Evolutionary conservation across 495 filamentous ascomycete genomes (phyloP).

Genomic region (Aspergillus cristatus): DNA sequence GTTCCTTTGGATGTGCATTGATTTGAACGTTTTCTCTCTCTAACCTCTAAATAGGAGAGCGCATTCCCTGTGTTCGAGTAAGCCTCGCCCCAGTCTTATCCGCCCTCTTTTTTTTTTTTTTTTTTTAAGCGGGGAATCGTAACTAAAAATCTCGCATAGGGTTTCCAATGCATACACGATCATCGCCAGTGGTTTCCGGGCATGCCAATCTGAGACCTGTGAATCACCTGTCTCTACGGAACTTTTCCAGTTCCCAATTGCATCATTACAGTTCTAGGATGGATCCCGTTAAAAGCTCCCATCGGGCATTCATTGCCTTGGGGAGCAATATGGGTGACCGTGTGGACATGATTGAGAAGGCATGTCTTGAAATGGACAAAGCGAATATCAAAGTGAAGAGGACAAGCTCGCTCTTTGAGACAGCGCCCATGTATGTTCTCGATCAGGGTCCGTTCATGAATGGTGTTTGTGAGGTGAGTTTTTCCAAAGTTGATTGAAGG

Average conservation of each 20-base stretch:
- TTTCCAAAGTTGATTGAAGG: not conserved
- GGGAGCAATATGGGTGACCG: slow-evolving; percentile 93
- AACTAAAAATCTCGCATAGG: slow-evolving; percentile 4
- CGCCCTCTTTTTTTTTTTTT: not conserved
- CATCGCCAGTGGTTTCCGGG: not conserved
- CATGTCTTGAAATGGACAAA: slow-evolving; percentile 64
- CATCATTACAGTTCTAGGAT: slow-evolving; percentile 16
- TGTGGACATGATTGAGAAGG: slow-evolving; percentile 69
- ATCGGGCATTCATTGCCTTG: slow-evolving; percentile 72
- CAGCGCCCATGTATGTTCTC: slow-evolving; percentile 89
- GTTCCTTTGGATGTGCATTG: slow-evolving; percentile 4
- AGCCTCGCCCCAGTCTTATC: too few species aligned
- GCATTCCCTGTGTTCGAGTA: too few species aligned
- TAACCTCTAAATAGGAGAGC: too few species aligned
- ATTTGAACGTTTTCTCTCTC: too few species aligned
- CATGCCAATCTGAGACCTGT: not conserved
- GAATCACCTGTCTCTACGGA: slow-evolving; percentile 1
- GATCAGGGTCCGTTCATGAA: slow-evolving; percentile 87
- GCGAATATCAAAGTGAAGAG: slow-evolving; percentile 61
- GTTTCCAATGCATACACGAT: not conserved
- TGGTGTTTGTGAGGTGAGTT: slow-evolving; percentile 80
- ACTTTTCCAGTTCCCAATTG: slow-evolving; percentile 16
- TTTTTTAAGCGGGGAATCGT: too few species aligned
- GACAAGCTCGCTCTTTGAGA: slow-evolving; percentile 90
- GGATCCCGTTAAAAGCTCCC: slow-evolving; percentile 18